phyloP scores from a whole-genome alignment of 2,329 filamentous ascomycete genomes.

The Zymoseptoria passerinii region DNA sequence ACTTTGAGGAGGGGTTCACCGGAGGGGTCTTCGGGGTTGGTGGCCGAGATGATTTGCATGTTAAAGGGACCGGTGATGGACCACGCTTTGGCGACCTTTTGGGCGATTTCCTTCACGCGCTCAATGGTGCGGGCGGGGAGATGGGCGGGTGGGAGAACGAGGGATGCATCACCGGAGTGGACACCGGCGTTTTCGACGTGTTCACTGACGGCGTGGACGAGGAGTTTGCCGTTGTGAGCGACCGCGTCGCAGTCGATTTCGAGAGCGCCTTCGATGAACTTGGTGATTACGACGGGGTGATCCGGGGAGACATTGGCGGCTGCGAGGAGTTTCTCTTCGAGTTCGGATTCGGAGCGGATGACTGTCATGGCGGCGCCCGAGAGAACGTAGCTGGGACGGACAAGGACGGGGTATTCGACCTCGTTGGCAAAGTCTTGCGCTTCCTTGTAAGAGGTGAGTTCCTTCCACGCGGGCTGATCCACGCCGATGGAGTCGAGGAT shows the following conservation, averaged over 20 bases:
- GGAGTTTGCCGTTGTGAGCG: conserved; percentile 72
- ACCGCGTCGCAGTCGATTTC: conserved; percentile 97
- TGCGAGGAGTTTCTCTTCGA: conserved; percentile 89
- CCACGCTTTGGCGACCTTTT: conserved; percentile 96
- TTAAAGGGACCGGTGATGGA: conserved; percentile 98
- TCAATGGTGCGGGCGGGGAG: conserved; percentile 70
- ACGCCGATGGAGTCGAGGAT: conserved; percentile 95
- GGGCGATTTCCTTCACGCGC: conserved; percentile 87
- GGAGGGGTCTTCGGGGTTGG: conserved; percentile 55
- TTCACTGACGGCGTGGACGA: conserved; percentile 88
- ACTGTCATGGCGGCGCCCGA: conserved; percentile 98
- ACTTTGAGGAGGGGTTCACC: conserved; percentile 78
- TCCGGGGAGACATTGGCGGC: conserved; percentile 88
- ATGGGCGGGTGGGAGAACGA: conserved; percentile 78
- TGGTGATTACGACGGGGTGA: conserved; percentile 95
- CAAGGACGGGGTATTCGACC: conserved; percentile 89
- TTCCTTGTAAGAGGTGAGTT: conserved; percentile 79
- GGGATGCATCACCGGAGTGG: conserved; percentile 92
- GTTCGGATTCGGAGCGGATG: conserved; percentile 76
- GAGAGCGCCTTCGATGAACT: conserved; percentile 93
- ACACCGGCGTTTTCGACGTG: conserved; percentile 97
- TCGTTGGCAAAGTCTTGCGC: conserved; percentile 78
- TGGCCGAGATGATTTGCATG: conserved; percentile 98
- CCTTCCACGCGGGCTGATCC: conserved; percentile 96
- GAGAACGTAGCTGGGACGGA: conserved; percentile 89